These are phyloP conservation scores for Trametes villosa DNA, from an alignment of 768 basidiomycete species.

Conservation along the genomic window DNA sequence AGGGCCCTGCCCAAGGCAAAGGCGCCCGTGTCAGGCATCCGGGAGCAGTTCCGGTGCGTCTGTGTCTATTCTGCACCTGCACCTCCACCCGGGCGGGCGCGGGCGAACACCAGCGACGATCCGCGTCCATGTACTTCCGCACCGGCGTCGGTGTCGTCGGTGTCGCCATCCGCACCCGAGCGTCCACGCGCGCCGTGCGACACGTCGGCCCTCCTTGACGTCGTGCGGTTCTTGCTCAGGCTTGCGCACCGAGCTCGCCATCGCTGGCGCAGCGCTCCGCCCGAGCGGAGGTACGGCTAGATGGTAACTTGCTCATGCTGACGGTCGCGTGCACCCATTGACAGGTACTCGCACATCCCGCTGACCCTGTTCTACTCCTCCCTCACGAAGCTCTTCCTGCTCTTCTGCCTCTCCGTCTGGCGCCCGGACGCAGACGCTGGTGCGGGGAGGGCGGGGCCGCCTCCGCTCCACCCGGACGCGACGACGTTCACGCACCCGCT, in stretches of 20 bases:
- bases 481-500: constrained; percentile 39
- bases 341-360: constrained; percentile 73
- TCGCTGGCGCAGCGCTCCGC: not conserved
- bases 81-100: not conserved
- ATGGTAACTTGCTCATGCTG: not conserved
- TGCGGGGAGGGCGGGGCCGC: constrained; percentile 5
- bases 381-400: constrained; percentile 79
- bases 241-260: not conserved
- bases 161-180: not conserved
- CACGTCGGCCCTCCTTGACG: too few relatives aligned
- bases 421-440: constrained; percentile 44
- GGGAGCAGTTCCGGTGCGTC: constrained; percentile 63
- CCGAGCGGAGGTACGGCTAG: not conserved
- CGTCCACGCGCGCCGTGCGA: not conserved
- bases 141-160: not conserved
- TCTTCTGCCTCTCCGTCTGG: constrained; percentile 86
- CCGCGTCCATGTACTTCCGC: not conserved
- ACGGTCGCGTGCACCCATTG: not conserved
- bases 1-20: constrained; percentile 33
- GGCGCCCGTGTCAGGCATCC: constrained; percentile 50
- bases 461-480: constrained; percentile 29
- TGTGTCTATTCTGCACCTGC: not conserved
- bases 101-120: not conserved
- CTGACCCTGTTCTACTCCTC: constrained; percentile 85
- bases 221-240: too few relatives aligned